Base-by-base conservation (phyloP, 345 rosid species). In the Trapa bicornis region DNA sequence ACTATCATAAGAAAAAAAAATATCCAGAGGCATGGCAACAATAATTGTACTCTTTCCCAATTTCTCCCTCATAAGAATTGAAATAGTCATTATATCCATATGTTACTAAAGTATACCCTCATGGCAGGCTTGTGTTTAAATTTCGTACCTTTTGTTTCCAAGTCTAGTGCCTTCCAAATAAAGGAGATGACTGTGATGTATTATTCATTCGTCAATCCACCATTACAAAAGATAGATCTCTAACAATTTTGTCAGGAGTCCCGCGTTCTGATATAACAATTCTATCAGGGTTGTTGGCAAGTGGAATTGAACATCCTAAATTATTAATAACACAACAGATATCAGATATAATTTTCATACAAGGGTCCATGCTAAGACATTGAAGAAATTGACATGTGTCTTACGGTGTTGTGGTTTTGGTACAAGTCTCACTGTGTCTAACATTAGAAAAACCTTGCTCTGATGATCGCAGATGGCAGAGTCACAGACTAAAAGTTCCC, bases 391-490 rank as follows among this genome's bases (percentile, higher is more conserved):
- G 58, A 43, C 63, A 58, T 32, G 12, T 54, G 73, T 70, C 93
- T 81, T 86, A 91, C 99, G 93, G 76, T 91, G 97, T 71, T 72
- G 91, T 1, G 80, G 76, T 70, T 79, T 86, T 32, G 87, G 85
- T 47, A 83, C 93, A 76, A 85, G 75, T 71, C 97, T 96, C 82
- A 87, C 80, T 10, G 81, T 74, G 82, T 89, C 91, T 75, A 91
- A 74, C 11, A 87, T 47, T 33, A 75, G 72, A 76, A 79, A 86
- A 22, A 87, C 91, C 78, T 84, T 84, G 82, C 96, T 88, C 67
- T 94, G 87, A 82, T 85, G 87, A 77, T 90, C 87, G 74, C 96
- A 88, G 36, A 86, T 79, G 71, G 88, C 96, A 90, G 95, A 86
- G 84, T 37, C 7, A 41, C 43, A 41, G 54, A 50, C 54, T 50